Conservation (phyloP, 2,329 filamentous ascomycete genomes). For the Colletotrichum sansevieriae region DNA sequence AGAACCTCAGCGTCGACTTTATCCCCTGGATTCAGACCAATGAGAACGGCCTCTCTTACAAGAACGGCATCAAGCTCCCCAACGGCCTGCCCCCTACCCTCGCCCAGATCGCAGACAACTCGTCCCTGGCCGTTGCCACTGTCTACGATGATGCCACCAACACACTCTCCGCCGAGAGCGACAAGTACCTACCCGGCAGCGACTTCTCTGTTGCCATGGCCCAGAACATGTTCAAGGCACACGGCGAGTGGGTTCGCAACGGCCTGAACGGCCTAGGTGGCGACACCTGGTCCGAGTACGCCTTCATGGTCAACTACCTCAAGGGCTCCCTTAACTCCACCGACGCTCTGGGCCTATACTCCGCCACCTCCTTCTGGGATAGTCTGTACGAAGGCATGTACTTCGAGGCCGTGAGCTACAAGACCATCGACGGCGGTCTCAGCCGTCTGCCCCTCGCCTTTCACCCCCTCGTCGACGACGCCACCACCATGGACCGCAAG, state of each 20-base stretch:
- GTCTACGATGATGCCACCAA: slow-evolving; percentile 51
- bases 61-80: slow-evolving; percentile 60
- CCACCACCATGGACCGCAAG: slow-evolving; percentile 67
- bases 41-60: slow-evolving; percentile 66
- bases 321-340: slow-evolving; percentile 66
- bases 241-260: slow-evolving; percentile 53
- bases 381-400: slow-evolving; percentile 69
- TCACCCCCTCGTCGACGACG: slow-evolving; percentile 69
- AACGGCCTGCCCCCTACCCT: slow-evolving; percentile 67
- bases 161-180: slow-evolving; percentile 53
- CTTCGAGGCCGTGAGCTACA: slow-evolving; percentile 70
- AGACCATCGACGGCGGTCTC: slow-evolving; percentile 71
- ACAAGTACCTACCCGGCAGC: slow-evolving; percentile 51
- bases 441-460: slow-evolving; percentile 73
- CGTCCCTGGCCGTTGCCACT: slow-evolving; percentile 52
- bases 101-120: slow-evolving; percentile 60
- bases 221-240: slow-evolving; percentile 59
- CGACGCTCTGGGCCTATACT: slow-evolving; percentile 52
- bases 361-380: slow-evolving; percentile 61
- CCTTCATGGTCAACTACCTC: slow-evolving; percentile 71
- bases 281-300: slow-evolving; percentile 75
- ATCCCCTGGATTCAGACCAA: slow-evolving; percentile 72
- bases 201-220: slow-evolving; percentile 55
- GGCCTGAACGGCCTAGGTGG: slow-evolving; percentile 60
- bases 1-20: slow-evolving; percentile 67